Evolutionary conservation across 257 asterid genomes (phyloP), one percentile per base, ranked within the genome.

Genomic region (Rubia yunnanensis): DNA sequence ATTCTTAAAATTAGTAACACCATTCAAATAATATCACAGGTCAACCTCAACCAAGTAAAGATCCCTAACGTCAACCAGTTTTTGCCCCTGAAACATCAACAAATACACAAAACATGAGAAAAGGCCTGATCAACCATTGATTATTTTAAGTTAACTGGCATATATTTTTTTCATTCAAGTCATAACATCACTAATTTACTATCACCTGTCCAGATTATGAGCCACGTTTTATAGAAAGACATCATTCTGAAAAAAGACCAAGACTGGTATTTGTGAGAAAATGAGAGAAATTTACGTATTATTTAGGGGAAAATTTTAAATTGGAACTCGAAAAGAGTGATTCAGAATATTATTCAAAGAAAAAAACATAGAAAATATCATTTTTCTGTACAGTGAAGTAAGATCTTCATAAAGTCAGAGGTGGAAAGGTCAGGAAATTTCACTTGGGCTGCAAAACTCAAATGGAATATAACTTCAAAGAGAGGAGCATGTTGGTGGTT

Each of bases 1-100:
- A 53, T 28, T 60, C 24, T 56, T 1, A 52, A 46, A 24, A 7
- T 7, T 22, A 15, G 9, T 28, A 68, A 31, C 26, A 50, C 13
- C 44, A 15, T 59, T 64, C 39, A 46, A 50, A 60, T n/a, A 61
- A 66, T 74, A 74, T 76, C 59, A 65, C 4, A 67, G 71, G 64
- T 69, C 72, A 63, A 92, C 99, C 99, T 92, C 96, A 72, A 92
- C 82, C 86, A 92, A 83, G 82, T 87, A 92, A 32, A 92, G 81
- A 81, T 92, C 97, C 79, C 88, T 89, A 53, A 89, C 86, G 68
- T 85, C 96, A 14, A 84, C 82, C 77, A 92, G 87, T 91, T 87
- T 92, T 78, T 84, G 80, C 69, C 99, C 99, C 99, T 92, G 81
- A 74, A 60, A 69, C 70, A 72, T 52, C 65, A 76, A 20, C 48